Evolutionary conservation across 1,284 basidiomycete species (phyloP), one percentile per base, ranked within the genome.

Genomic region (Paramarasmius palmivorus): DNA sequence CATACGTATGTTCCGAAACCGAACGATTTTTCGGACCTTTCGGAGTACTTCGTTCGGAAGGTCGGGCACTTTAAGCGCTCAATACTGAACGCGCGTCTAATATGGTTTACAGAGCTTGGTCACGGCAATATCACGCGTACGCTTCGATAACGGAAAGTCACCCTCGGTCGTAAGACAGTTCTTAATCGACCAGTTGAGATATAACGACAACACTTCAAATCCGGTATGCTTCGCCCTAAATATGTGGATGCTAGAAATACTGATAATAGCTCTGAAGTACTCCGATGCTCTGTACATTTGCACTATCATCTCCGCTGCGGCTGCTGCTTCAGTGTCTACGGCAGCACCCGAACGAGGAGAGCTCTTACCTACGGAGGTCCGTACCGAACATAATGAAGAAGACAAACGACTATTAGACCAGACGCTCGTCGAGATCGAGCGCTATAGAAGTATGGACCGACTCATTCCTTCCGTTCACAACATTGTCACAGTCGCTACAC

Each of bases 401-500:
- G 88, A 90, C 60, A 73, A 74, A 20, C 78, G 82, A 46, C 74
- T 93, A 23, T 68, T 93, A 52, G 83, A 86, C 58, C 83, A 88
- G 57, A 90, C 90, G 0, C 68, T 87, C 22, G 80, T 84, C 15
- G 92, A 93, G 65, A 84, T 98, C 37, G 93, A 96, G 65, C 82
- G 96, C 34, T 95, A 95, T 68, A 88, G 94, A 57, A 93, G 88
- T 59, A 93, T 98, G 82, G 97, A 99, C 69, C 81, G 94, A 53
- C 78, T 99, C 15, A 95, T 99, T 52, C 93, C 97, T 2, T 97
- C 95, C 3, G 89, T 87, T 56, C 94, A 98, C 65, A 99, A 99
- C 65, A 85, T 95, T 22, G 88, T 99, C 37, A 95, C 95, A 0
- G 81, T 94, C 51, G 93, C 96, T 26, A 88, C 88, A 3, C 73